phyloP scores from a whole-genome alignment of 2,329 filamentous ascomycete species.

The Monilinia fructigena region DNA sequence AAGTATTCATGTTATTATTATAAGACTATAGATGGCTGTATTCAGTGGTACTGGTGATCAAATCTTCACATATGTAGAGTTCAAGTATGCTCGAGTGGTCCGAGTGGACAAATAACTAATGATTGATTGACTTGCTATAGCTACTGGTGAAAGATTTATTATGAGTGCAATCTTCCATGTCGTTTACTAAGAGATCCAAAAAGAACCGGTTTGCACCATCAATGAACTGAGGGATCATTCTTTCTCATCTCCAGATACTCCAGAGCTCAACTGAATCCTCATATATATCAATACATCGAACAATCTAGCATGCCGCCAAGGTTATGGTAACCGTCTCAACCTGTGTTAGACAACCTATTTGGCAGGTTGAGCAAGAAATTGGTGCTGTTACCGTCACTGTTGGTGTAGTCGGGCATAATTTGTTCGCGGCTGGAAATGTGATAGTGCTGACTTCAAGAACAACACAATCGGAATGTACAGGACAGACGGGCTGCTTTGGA shows the following conservation, averaged over 20 bases:
- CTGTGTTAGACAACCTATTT: constrained; percentile 26
- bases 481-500: constrained; percentile 23
- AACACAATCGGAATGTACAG: constrained; percentile 25
- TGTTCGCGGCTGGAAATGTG: constrained; percentile 25
- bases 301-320: background rate
- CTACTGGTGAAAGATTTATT: background rate
- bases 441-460: constrained; percentile 20
- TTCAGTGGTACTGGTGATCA: background rate
- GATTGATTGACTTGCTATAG: background rate
- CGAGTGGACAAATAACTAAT: background rate
- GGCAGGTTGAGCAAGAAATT: constrained; percentile 26
- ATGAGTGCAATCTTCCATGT: background rate
- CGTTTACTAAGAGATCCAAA: background rate
- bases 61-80: background rate
- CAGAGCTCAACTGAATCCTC: background rate
- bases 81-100: background rate
- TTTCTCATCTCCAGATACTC: background rate
- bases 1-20: background rate
- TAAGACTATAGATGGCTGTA: background rate
- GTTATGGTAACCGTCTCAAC: constrained; percentile 26
- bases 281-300: too few relatives aligned
- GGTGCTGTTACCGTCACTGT: constrained; percentile 29
- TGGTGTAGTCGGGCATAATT: constrained; percentile 29
- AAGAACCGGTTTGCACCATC: background rate
- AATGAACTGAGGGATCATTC: background rate